Base-by-base conservation (phyloP, 768 basidiomycete species). In the Podaxis mareebaensis region DNA sequence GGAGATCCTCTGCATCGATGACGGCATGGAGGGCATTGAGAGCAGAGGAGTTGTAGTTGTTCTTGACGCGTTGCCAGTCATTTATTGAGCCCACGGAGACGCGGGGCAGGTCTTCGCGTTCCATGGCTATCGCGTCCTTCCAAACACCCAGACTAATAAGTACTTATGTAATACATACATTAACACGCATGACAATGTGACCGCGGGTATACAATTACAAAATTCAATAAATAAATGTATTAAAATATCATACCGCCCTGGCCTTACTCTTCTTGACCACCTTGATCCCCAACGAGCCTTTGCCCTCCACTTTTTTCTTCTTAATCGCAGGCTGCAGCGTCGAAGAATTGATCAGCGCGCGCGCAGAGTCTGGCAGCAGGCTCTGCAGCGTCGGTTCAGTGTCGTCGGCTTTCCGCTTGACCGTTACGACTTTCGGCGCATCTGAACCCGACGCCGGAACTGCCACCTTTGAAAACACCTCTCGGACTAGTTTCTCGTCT, bases 381-480 rank as follows among this genome's bases (percentile, higher is more conserved):
- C 81, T 87, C 61, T 86, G 81, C 63, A 93, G 71, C 12, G 87
- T 83, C 1, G 93, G 92, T 67, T 94, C 92, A 22, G 82, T 72
- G n/a, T 86, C 86, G 26, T 88, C 91, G 5, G 92, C 93, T 71
- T 93, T 94, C 58, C 93, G 87, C 77, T 95, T 95, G 40, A 95
- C 82, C n/a, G 91, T 93, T 54, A 94, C 75, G 3, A 80, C 67
- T 24, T 72, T 72, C 3, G 67, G 65, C 67, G 22, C 66, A 48
- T 67, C 64, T n/a, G 69, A 60, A 4, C 68, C 67, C 5, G 70
- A 51, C 22, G 68, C 64, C 49, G 70, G 54, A 56, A 81, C 74
- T 46, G 81, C 67, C 39, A 93, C 81, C 73, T 91, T 93, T 51
- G 92, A 84, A 73, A 99, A 99, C 22, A 93, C 89, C 68, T 91